Conservation (phyloP, 2,329 filamentous ascomycete genomes). For the Chaetomium olivaceum region DNA sequence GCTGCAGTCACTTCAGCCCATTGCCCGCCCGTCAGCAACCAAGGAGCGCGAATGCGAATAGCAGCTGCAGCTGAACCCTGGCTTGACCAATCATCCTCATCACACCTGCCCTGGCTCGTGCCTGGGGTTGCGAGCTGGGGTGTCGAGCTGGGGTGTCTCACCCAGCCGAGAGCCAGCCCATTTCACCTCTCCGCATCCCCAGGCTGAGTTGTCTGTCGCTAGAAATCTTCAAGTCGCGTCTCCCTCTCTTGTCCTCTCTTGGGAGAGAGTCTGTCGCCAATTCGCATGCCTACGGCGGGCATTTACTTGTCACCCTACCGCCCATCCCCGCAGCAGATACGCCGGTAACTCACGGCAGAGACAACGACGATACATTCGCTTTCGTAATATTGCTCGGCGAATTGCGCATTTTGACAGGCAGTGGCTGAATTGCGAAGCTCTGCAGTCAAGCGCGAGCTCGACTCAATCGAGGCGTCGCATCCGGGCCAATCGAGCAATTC, state of each 20-base stretch:
- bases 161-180: background rate
- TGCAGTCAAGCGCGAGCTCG: background rate
- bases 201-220: background rate
- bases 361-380: background rate
- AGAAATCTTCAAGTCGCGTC: conserved; percentile 1
- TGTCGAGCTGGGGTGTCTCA: conserved; percentile 8
- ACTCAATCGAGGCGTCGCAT: background rate
- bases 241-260: background rate
- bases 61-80: conserved; percentile 18
- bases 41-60: conserved; percentile 7
- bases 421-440: conserved; percentile 4
- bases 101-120: background rate
- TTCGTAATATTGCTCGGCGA: background rate
- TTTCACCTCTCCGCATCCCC: conserved; percentile 13
- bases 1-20: conserved; percentile 17
- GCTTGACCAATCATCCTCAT: conserved; percentile 16
- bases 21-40: conserved; percentile 1
- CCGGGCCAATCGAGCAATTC: background rate
- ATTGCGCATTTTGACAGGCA: background rate
- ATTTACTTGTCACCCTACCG: background rate
- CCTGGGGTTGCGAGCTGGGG: too few relatives aligned
- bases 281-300: background rate
- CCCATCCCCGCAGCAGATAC: background rate
- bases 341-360: background rate
- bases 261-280: background rate